Evolutionary conservation across 2,329 filamentous ascomycete species (phyloP).

Genomic region (Dothideomycetidae sp.): DNA sequence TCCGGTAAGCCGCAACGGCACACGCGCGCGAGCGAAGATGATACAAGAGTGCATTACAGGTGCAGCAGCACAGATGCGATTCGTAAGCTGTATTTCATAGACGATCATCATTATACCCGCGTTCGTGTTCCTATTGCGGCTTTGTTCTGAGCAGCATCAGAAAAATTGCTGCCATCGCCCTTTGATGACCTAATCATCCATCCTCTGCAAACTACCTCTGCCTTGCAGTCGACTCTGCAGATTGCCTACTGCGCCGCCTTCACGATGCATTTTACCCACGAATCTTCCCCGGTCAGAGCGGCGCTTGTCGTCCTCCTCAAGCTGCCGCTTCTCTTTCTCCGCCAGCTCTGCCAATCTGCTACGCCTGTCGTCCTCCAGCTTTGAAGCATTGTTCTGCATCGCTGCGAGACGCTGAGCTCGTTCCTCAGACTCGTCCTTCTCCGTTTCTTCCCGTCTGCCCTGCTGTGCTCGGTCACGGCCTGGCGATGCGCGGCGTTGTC

Average conservation of each 20-base stretch:
- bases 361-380: conserved; percentile 56
- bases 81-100: too few relatives aligned
- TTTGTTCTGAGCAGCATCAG: too few relatives aligned
- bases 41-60: too few relatives aligned
- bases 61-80: too few relatives aligned
- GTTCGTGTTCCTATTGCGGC: too few relatives aligned
- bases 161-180: too few relatives aligned
- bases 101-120: too few relatives aligned
- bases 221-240: conserved; percentile 11
- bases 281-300: conserved; percentile 25
- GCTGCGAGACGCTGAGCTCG: conserved; percentile 25
- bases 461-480: conserved; percentile 10
- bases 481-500: conserved; percentile 1
- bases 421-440: conserved; percentile 21
- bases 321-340: conserved; percentile 47
- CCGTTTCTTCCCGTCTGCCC: conserved; percentile 11
- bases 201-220: conserved; percentile 10
- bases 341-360: conserved; percentile 53
- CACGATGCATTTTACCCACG: conserved; percentile 20
- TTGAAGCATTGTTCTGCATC: conserved; percentile 33
- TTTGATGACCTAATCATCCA: conserved; percentile 9
- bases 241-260: conserved; percentile 17
- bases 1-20: too few relatives aligned
- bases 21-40: too few relatives aligned
- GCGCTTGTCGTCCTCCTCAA: conserved; percentile 48